phyloP scores from a whole-genome alignment of 495 filamentous ascomycete genomes.

The Neurospora discreta region DNA sequence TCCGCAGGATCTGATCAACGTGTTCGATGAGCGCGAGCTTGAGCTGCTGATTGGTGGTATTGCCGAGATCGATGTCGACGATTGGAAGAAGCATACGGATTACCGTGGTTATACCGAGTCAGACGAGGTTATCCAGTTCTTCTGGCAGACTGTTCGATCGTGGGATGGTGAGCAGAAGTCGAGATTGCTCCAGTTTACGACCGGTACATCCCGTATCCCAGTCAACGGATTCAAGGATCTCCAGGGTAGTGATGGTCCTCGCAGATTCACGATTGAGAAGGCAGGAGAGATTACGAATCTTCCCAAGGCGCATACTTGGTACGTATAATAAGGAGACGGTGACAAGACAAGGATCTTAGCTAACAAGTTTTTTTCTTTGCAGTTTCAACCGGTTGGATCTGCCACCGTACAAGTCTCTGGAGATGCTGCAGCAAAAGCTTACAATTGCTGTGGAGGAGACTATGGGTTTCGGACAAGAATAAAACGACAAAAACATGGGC shows the following conservation, averaged over 20 bases:
- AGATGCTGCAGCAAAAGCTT: slow-evolving; percentile 75
- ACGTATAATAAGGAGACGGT: slow-evolving; percentile 27
- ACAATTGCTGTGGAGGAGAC: slow-evolving; percentile 98
- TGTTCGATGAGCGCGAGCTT: slow-evolving; percentile 96
- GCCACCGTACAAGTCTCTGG: slow-evolving; percentile 82
- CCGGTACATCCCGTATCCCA: slow-evolving; percentile 92
- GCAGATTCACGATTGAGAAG: slow-evolving; percentile 97
- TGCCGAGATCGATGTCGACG: slow-evolving; percentile 97
- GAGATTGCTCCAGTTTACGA: slow-evolving; percentile 90
- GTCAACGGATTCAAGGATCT: slow-evolving; percentile 99
- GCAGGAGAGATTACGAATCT: slow-evolving; percentile 79
- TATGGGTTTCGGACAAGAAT: slow-evolving; percentile 98
- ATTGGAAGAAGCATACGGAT: slow-evolving; percentile 99
- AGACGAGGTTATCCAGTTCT: slow-evolving; percentile 93
- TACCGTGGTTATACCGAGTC: slow-evolving; percentile 98
- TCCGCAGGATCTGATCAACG: slow-evolving; percentile 89
- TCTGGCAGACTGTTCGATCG: slow-evolving; percentile 92
- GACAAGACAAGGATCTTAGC: neutral
- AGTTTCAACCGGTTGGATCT: slow-evolving; percentile 98
- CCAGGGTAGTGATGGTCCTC: slow-evolving; percentile 90
- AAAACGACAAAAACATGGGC: slow-evolving; percentile 1
- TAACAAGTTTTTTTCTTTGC: slow-evolving; percentile 18
- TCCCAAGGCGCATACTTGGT: slow-evolving; percentile 98
- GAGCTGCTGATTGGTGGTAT: slow-evolving; percentile 97
- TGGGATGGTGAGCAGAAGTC: slow-evolving; percentile 99